Evolutionary conservation across 306 rosid genomes (phyloP).

Genomic region (Canavalia ensiformis): DNA sequence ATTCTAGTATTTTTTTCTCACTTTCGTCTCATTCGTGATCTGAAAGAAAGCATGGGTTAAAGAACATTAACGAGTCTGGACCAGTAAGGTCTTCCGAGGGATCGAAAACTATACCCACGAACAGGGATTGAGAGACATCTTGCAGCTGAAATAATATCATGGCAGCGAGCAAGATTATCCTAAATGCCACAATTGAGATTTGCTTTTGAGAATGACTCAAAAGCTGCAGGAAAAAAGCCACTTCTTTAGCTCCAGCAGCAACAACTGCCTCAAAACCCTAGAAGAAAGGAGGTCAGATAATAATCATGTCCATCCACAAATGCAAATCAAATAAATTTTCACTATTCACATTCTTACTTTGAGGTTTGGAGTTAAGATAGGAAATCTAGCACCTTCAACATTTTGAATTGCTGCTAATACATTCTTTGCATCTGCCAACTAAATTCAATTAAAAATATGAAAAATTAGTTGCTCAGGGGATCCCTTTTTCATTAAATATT

Average conservation of each 20-base stretch:
- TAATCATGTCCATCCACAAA: slow-evolving; percentile 42
- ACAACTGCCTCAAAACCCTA: slow-evolving; percentile 95
- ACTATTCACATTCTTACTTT: slow-evolving; percentile 64
- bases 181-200: slow-evolving; percentile 84
- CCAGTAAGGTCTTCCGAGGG: too few relatives aligned
- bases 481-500: too few relatives aligned
- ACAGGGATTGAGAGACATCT: slow-evolving; percentile 74
- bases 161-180: slow-evolving; percentile 78
- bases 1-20: too few relatives aligned
- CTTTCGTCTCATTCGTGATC: too few relatives aligned
- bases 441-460: too few relatives aligned
- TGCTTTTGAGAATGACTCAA: slow-evolving; percentile 89
- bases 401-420: too few relatives aligned
- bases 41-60: too few relatives aligned
- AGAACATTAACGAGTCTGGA: too few relatives aligned
- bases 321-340: slow-evolving; percentile 9
- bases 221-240: slow-evolving; percentile 93
- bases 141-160: slow-evolving; percentile 77
- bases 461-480: too few relatives aligned
- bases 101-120: slow-evolving; percentile 72
- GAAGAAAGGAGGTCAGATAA: slow-evolving; percentile 43
- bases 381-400: too few relatives aligned
- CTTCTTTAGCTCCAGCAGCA: slow-evolving; percentile 93
- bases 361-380: too few relatives aligned
- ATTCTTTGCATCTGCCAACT: too few relatives aligned